Evolutionary conservation across 768 basidiomycete species (phyloP).

Genomic region (Tulasnella sp.): DNA sequence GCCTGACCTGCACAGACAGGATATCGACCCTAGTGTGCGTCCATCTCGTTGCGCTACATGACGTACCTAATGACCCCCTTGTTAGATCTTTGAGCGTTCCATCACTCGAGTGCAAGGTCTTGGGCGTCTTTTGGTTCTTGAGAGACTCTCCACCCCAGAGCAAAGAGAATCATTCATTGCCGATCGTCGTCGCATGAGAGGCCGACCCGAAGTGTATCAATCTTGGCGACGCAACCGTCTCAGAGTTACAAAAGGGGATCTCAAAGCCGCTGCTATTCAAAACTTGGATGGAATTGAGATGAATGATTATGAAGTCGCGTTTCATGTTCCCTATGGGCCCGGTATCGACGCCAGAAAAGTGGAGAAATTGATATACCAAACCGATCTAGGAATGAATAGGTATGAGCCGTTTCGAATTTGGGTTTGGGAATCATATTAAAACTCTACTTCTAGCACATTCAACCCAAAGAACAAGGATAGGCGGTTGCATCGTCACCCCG

Average conservation of each 20-base stretch:
- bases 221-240: constrained; percentile 25
- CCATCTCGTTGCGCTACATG: background rate
- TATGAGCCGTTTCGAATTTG: background rate
- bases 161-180: constrained; percentile 36
- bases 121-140: constrained; percentile 48
- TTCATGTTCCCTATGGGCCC: constrained; percentile 51
- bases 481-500: constrained; percentile 47
- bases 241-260: constrained; percentile 40
- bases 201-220: constrained; percentile 30
- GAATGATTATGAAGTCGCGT: constrained; percentile 44
- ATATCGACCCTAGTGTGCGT: constrained; percentile 47
- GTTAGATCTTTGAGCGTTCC: constrained; percentile 47
- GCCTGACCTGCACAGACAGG: constrained; percentile 35
- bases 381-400: constrained; percentile 26
- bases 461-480: constrained; percentile 51
- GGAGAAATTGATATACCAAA: constrained; percentile 44
- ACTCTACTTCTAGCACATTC: constrained; percentile 33
- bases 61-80: background rate
- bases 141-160: constrained; percentile 38
- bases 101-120: constrained; percentile 45
- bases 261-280: constrained; percentile 36
- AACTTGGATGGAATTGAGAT: constrained; percentile 36
- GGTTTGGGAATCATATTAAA: background rate
- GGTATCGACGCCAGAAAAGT: constrained; percentile 45
- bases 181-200: constrained; percentile 38